Base-by-base conservation (phyloP, 768 basidiomycete species). In the Xanthoconium stramineum region DNA sequence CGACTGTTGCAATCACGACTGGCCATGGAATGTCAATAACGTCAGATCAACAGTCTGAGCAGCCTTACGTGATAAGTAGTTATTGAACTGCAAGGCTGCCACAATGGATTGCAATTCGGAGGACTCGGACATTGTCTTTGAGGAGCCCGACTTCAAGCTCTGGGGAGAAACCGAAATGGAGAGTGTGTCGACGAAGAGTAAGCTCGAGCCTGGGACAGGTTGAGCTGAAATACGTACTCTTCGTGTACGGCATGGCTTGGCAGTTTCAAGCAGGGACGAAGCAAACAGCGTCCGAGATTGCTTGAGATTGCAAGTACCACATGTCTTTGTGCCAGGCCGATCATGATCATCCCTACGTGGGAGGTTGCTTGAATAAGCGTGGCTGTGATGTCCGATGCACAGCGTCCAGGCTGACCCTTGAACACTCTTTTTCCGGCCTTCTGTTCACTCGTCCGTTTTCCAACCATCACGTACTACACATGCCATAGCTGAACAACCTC, bases 1-100 rank as follows among this genome's bases (percentile, higher is more conserved):
- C 38, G 3, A 43, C 65, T 2, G 62, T 45, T 19, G n/a, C 32
- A 20, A 51, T 20, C 19, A 32, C 46, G 3, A 67, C 65, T 68
- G 24, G 24, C 24, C 24, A 24, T 24, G 44, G 29, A 43, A 46
- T 13, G 13, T 37, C 10, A 4, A 39, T 65, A 20, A 59, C 50
- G 35, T 40, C 3, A 33, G 40, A 44, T 33, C 15, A n/a, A 39
- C 24, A 29, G 12, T 10, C 10, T 24, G 14, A 29, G 20, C 5
- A 42, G 17, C 24, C 58, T 46, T 36, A 63, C 66, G 38, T 15
- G 55, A 10, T 7, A 55, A 2, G 46, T 47, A 64, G 45, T 67
- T 45, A 6, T 3, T 6, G n/a, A 66, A 19, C 19, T 45, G 55
- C 47, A 66, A 19, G 0, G 14, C 19, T 24, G 46, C 59, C 17